Conservation (phyloP, 495 filamentous ascomycete genomes). For the Rostrohypoxylon terebratum region DNA sequence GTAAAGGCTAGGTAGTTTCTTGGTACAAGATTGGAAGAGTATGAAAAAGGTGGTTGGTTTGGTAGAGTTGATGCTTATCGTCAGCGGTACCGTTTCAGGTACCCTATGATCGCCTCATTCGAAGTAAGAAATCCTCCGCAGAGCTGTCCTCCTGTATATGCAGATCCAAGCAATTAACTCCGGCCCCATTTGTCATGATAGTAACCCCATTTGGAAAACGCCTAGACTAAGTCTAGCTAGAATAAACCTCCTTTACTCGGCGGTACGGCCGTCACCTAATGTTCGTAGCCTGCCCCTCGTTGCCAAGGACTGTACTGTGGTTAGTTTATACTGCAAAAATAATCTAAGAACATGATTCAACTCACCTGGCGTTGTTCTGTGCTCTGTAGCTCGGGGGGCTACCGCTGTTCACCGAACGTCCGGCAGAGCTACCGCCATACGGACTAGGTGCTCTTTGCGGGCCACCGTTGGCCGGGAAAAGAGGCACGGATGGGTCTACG, state of each 20-base stretch:
- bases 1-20: conserved; percentile 27
- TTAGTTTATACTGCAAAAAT: conserved; percentile 30
- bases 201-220: conserved; percentile 41
- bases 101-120: conserved; percentile 24
- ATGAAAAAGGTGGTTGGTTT: conserved; percentile 28
- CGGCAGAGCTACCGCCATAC: conserved; percentile 35
- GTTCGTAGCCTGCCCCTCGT: conserved; percentile 67
- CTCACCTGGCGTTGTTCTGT: conserved; percentile 64
- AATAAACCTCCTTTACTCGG: conserved; percentile 39
- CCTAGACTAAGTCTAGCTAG: conserved; percentile 40
- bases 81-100: conserved; percentile 12
- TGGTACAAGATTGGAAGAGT: conserved; percentile 34
- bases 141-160: conserved; percentile 40
- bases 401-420: conserved; percentile 51
- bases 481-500: conserved; percentile 47
- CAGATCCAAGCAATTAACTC: conserved; percentile 46
- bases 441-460: conserved; percentile 47
- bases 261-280: conserved; percentile 40
- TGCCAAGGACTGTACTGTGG: conserved; percentile 61
- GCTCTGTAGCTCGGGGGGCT: conserved; percentile 55
- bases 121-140: conserved; percentile 34
- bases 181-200: conserved; percentile 47
- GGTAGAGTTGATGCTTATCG: conserved; percentile 9
- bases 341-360: background rate
- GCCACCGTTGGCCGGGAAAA: conserved; percentile 43